Percentiles rank a stretch among this genome's conserved stretches.
These are phyloP conservation scores for Blastomyces percursus DNA, from an alignment of 2,329 filamentous ascomycete species.

Conservation along the genomic window DNA sequence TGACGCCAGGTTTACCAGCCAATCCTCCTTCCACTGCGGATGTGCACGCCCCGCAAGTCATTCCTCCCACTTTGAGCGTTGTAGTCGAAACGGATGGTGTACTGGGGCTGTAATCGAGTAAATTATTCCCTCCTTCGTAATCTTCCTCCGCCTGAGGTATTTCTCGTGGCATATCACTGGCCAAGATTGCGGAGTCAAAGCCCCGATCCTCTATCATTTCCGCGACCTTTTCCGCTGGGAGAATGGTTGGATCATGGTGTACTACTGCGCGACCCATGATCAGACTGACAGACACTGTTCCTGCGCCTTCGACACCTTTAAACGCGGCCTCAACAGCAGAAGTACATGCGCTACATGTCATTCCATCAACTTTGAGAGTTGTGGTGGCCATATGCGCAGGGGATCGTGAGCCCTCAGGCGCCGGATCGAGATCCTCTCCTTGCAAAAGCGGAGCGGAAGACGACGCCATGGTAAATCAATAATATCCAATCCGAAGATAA, in stretches of 20 bases:
- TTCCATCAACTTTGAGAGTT: conserved; percentile 81
- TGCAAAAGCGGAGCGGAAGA: conserved; percentile 11
- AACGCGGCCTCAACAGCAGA: conserved; percentile 92
- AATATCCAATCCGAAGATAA: background rate
- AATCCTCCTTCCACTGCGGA: conserved; percentile 75
- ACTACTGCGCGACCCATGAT: conserved; percentile 95
- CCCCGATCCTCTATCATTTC: conserved; percentile 86
- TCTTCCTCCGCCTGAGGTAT: conserved; percentile 28
- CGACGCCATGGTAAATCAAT: conserved; percentile 11
- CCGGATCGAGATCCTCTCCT: conserved; percentile 12
- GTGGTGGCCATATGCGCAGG: conserved; percentile 71
- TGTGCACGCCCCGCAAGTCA: conserved; percentile 86
- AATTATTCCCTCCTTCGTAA: conserved; percentile 22
- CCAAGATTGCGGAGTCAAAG: conserved; percentile 83
- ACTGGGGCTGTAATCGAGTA: conserved; percentile 9
- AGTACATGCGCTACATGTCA: conserved; percentile 81
- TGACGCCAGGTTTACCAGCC: conserved; percentile 60
- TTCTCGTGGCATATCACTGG: conserved; percentile 59
- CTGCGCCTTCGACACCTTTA: conserved; percentile 67
- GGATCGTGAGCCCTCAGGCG: conserved; percentile 13
- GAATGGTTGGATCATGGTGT: conserved; percentile 66
- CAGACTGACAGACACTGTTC: conserved; percentile 79
- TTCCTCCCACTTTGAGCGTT: conserved; percentile 68
- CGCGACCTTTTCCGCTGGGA: conserved; percentile 63
- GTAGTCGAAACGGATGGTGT: conserved; percentile 47